Conservation (phyloP, 345 rosid genomes). For the Gossypium herbaceum region DNA sequence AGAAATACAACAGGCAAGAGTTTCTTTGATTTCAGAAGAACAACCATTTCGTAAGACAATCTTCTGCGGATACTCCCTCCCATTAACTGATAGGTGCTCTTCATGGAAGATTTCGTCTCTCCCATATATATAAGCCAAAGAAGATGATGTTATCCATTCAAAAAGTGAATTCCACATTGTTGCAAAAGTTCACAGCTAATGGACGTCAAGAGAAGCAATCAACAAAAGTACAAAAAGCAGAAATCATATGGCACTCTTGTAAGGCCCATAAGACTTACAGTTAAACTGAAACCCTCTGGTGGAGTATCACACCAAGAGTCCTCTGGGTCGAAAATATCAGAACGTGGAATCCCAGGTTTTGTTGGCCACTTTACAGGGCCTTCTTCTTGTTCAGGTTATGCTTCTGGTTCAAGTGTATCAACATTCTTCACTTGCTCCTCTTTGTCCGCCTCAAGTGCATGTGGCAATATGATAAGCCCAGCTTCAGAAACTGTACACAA, state of each 20-base stretch:
- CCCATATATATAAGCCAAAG: slow-evolving; percentile 81
- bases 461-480: slow-evolving; percentile 62
- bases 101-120: slow-evolving; percentile 70
- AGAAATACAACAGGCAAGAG: slow-evolving; percentile 69
- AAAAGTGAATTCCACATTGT: slow-evolving; percentile 85
- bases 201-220: not conserved
- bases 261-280: slow-evolving; percentile 39
- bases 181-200: slow-evolving; percentile 78
- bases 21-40: slow-evolving; percentile 82
- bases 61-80: slow-evolving; percentile 61
- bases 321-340: slow-evolving; percentile 63
- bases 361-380: slow-evolving; percentile 56
- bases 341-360: slow-evolving; percentile 51
- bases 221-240: not conserved
- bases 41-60: slow-evolving; percentile 51
- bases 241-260: not conserved
- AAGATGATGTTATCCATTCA: slow-evolving; percentile 87
- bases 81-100: slow-evolving; percentile 59
- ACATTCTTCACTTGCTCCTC: slow-evolving; percentile 25
- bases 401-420: slow-evolving; percentile 36
- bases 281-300: slow-evolving; percentile 74
- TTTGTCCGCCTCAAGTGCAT: slow-evolving; percentile 33
- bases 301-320: slow-evolving; percentile 84
- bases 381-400: slow-evolving; percentile 48
- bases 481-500: slow-evolving; percentile 54